Base-by-base conservation (phyloP, 306 rosid species). In the Ormosia emarginata region DNA sequence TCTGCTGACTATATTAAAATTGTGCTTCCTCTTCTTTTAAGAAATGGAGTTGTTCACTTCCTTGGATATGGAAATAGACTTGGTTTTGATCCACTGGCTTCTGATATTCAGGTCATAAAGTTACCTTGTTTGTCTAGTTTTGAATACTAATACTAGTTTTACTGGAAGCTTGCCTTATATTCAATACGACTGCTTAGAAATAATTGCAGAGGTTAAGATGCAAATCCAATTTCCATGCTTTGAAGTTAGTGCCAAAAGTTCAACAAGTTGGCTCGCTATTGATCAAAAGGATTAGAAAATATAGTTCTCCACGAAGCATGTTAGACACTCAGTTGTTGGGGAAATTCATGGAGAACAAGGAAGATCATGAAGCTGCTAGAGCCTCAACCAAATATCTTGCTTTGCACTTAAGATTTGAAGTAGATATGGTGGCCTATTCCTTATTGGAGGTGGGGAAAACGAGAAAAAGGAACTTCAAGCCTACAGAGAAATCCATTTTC, bases 401-500 rank as follows among this genome's bases (percentile, higher is more conserved):
- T 71, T 87, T 95, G 78, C 99, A 95, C 88, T 85, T 95, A 65
- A 89, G 99, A 76, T 95, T 93, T 78, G 99, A 95, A 90, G 86
- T 90, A 82, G 99, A 95, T 67, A 93, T 95, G 99, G 97, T 93
- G 56, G 94, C 97, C 13, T 95, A 95, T 85, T 95, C 99, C 57
- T 81, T 92, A 2, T 95, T 72, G 99, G 99, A 70, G 97, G 99
- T 62, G 97, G 96, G 14, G 88, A 84, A 85, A 87, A 68, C 6
- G 98, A 95, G 90, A 87, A 77, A 85, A 89, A 77, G 62, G 94
- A 95, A 69, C 98, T 95, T 70, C 88, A 91, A 88, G 88, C 92
- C 77, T 95, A 95, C 80, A 85, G 99, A 81, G 92, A 95, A 84
- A 75, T 61, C 50, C 99, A 93, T 80, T 95, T 95, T 83, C 98